Base-by-base conservation (phyloP, 345 rosid species). In the Melaleuca quinquenervia region DNA sequence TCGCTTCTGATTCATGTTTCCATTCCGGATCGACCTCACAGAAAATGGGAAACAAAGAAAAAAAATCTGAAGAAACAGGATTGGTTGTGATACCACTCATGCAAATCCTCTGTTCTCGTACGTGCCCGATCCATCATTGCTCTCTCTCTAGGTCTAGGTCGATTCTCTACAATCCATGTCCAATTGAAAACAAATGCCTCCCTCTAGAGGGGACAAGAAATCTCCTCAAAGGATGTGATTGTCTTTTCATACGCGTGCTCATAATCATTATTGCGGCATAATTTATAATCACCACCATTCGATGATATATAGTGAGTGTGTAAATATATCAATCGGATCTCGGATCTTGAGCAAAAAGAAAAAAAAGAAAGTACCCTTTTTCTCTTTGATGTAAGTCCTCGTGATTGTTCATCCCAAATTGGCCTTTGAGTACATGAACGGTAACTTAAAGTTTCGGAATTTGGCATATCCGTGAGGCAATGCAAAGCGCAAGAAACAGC, bases 361-460 rank as follows among this genome's bases (percentile, higher is more conserved):
- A 3, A 7, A 27, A 27, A 1, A 26, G 15, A n/a, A 16, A 1
- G 16, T 1, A 16, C 6, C 24, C 0, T 32, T 64, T 29, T 32
- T 10, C 41, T 20, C 7, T 20, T 62, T 36, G 3, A 3, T 1
- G 11, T 2, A 44, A 16, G 22, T 15, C 6, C 11, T 10, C 1
- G 0, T 6, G 1, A 4, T 8, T 64, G 1, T 16, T 64, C 1
- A 0, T 6, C 45, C 45, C 6, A 2, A 32, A 64, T 1, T 8
- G 5, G 5, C 12, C 12, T 1, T 2, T 64, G 21, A 11, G 11
- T 64, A 64, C 45, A 18, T 21, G 11, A 70, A 70, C 26, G 56
- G 26, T 7, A 53, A 53, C 56, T 53, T 20, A 8, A 7, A 21
- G 56, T 21, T 45, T 12, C 0, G 3, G 11, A 64, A 64, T 64